Evolutionary conservation across 2,329 filamentous ascomycete species (phyloP).

Genomic region (Aspergillus melleus): DNA sequence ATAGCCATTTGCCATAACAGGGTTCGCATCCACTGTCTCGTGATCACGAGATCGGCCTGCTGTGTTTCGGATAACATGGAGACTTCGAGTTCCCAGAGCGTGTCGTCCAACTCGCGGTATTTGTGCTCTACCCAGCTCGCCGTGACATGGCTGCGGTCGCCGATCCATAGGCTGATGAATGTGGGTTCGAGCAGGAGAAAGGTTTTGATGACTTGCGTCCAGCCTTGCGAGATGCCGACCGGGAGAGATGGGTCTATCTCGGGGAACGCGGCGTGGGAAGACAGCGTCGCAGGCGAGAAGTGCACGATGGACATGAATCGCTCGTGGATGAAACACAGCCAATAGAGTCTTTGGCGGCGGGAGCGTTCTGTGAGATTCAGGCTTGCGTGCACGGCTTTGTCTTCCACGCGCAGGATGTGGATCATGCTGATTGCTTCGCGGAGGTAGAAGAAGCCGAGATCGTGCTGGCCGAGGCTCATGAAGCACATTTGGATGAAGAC

Average conservation of each 20-base stretch:
- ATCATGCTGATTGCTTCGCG: conserved; percentile 52
- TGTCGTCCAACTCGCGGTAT: conserved; percentile 45
- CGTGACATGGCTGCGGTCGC: conserved; percentile 38
- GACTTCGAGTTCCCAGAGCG: conserved; percentile 38
- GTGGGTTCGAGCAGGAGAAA: conserved; percentile 47
- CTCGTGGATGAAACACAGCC: conserved; percentile 59
- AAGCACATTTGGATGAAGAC: conserved; percentile 56
- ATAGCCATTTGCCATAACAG: conserved; percentile 53
- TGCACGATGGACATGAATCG: conserved; percentile 56
- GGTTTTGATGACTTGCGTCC: conserved; percentile 47
- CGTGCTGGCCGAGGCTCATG: conserved; percentile 50
- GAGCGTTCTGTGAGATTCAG: conserved; percentile 41
- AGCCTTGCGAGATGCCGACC: conserved; percentile 43
- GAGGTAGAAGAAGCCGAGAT: conserved; percentile 53
- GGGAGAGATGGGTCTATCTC: conserved; percentile 44
- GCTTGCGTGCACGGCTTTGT: conserved; percentile 33
- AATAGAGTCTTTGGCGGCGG: conserved; percentile 53
- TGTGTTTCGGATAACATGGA: conserved; percentile 44
- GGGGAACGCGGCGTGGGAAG: conserved; percentile 39
- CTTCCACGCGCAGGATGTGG: conserved; percentile 47
- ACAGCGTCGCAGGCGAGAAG: conserved; percentile 47
- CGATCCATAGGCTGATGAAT: conserved; percentile 49
- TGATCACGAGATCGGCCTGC: conserved; percentile 52
- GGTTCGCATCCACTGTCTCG: conserved; percentile 51
- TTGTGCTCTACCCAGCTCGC: conserved; percentile 49